phyloP scores from a whole-genome alignment of 2,329 filamentous ascomycete species.

The Stemphylium vesicarium region DNA sequence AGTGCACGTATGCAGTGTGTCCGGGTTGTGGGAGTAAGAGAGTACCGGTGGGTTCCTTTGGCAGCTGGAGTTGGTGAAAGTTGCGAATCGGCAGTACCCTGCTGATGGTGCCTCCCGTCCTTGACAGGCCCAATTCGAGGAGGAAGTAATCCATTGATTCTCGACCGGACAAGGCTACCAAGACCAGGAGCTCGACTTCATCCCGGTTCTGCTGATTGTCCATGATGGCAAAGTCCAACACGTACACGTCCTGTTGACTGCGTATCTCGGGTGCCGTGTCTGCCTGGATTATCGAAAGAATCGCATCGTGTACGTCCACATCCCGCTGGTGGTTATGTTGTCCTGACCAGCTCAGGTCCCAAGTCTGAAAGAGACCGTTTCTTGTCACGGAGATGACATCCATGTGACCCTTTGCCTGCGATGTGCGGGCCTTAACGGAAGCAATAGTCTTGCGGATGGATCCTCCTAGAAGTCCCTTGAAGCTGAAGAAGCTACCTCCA shows the following conservation, averaged over 20 bases:
- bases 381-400: constrained; percentile 81
- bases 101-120: constrained; percentile 62
- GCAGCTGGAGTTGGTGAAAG: constrained; percentile 51
- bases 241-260: constrained; percentile 66
- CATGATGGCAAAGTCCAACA: constrained; percentile 80
- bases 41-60: constrained; percentile 48
- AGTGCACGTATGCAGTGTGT: constrained; percentile 81
- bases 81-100: constrained; percentile 71
- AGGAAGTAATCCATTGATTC: constrained; percentile 68
- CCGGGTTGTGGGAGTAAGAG: constrained; percentile 80
- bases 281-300: constrained; percentile 68
- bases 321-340: constrained; percentile 78
- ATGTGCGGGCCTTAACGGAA: constrained; percentile 76
- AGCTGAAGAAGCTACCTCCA: constrained; percentile 78
- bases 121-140: constrained; percentile 71
- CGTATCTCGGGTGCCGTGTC: constrained; percentile 57
- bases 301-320: constrained; percentile 69
- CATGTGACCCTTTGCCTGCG: constrained; percentile 78
- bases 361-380: constrained; percentile 79
- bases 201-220: constrained; percentile 45
- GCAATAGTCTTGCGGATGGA: constrained; percentile 78
- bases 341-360: constrained; percentile 88
- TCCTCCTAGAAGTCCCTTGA: constrained; percentile 76
- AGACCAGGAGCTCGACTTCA: constrained; percentile 34
- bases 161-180: constrained; percentile 41